Percentiles rank a stretch among this genome's conserved stretches.
Evolutionary conservation across 108 stramenopile genomes (phyloP).

Genomic region (Fistulifera pelliculosa): DNA sequence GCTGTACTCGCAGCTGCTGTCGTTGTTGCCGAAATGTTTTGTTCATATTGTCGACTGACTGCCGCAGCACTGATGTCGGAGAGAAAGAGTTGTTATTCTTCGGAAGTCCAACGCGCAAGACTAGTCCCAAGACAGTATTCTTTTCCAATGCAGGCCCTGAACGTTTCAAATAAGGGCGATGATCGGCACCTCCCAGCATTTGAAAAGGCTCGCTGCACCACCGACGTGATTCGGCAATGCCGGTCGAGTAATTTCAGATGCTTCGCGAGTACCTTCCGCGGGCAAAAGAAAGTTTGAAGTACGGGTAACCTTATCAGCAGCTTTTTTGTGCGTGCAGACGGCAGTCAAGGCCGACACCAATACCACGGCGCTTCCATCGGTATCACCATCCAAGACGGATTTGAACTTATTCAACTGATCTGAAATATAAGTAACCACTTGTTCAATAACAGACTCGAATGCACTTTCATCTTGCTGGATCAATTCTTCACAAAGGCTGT

Average conservation of each 20-base stretch:
- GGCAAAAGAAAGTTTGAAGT: constrained; percentile 47
- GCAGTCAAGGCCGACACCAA: constrained; percentile 51
- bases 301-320: constrained; percentile 39
- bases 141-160: constrained; percentile 76
- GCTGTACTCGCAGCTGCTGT: constrained; percentile 54
- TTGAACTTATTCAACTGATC: constrained; percentile 38
- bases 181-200: constrained; percentile 33
- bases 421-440: constrained; percentile 23
- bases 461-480: constrained; percentile 43
- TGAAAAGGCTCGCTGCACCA: constrained; percentile 22
- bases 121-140: constrained; percentile 63
- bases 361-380: constrained; percentile 31
- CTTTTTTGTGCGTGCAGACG: constrained; percentile 64
- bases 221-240: constrained; percentile 12
- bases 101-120: constrained; percentile 55
- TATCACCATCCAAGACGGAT: constrained; percentile 20
- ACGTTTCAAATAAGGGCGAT: constrained; percentile 41
- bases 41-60: constrained; percentile 41
- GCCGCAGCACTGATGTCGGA: constrained; percentile 20
- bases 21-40: constrained; percentile 38
- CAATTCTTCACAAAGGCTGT: constrained; percentile 64
- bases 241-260: constrained; percentile 42
- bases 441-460: constrained; percentile 35
- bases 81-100: constrained; percentile 44
- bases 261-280: constrained; percentile 36